Conservation (phyloP, 176 grass and related monocot species). For the Oryza brachyantha region DNA sequence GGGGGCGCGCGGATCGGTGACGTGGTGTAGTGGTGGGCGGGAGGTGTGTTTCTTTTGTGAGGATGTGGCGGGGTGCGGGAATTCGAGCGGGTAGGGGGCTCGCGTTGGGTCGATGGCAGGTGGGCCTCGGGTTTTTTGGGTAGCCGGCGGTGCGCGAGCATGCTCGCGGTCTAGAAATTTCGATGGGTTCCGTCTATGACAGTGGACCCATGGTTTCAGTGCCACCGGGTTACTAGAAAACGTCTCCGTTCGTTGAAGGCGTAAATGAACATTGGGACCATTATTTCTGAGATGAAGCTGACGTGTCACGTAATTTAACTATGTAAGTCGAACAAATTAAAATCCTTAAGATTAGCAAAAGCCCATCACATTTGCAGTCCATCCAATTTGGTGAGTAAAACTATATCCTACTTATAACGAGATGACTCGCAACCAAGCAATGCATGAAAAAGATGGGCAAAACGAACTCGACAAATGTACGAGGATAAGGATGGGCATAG, state of each 20-base stretch:
- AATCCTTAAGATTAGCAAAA: not conserved
- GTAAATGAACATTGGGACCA: no score
- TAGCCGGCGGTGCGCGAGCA: not conserved
- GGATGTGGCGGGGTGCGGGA: conserved; percentile 16
- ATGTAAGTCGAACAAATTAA: not conserved
- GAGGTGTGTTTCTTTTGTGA: conserved; percentile 65
- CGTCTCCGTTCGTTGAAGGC: not conserved
- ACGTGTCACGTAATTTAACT: not conserved
- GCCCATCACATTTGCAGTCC: no score
- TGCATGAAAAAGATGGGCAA: no score
- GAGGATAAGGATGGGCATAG: no score
- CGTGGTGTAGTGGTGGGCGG: conserved; percentile 23
- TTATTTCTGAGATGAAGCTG: no score
- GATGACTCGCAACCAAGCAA: no score
- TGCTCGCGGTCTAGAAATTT: conserved; percentile 8
- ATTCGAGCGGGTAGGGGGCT: not conserved
- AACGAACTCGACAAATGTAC: no score
- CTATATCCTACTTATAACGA: no score
- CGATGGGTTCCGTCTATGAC: not conserved
- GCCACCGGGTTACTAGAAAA: not conserved
- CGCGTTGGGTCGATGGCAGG: not conserved
- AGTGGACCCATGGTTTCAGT: not conserved
- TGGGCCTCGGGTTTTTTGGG: not conserved
- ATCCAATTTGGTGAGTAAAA: no score
- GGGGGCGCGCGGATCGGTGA: conserved; percentile 54